Evolutionary conservation across 345 rosid genomes (phyloP).

Genomic region (Arabis alpina): DNA sequence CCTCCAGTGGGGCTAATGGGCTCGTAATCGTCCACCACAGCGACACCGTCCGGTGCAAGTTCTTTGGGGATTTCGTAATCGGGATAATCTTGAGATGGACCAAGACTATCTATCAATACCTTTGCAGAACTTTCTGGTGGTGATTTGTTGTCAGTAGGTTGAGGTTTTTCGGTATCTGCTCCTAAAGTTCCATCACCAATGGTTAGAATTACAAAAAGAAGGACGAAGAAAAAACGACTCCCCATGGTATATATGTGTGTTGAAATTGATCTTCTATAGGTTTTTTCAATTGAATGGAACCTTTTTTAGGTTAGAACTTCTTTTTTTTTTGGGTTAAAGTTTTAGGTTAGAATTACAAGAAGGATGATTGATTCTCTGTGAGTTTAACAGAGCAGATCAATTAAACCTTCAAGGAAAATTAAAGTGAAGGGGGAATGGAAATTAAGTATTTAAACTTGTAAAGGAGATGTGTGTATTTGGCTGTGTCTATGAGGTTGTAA

Average conservation of each 20-base stretch:
- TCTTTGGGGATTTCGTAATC: conserved; percentile 43
- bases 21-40: conserved; percentile 33
- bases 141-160: conserved; percentile 20
- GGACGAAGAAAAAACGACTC: background rate
- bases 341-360: no score
- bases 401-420: conserved; percentile 7
- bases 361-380: background rate
- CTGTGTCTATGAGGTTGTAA: background rate
- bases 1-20: conserved; percentile 26
- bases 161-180: conserved; percentile 28
- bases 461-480: conserved; percentile 4
- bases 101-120: conserved; percentile 39
- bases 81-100: conserved; percentile 44
- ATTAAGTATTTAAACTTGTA: conserved; percentile 26
- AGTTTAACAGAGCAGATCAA: conserved; percentile 2
- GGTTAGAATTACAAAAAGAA: background rate
- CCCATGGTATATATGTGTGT: conserved; percentile 25
- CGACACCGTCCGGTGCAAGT: conserved; percentile 42
- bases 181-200: conserved; percentile 24
- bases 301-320: no score
- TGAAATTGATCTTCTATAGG: background rate
- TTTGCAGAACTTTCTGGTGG: conserved; percentile 16
- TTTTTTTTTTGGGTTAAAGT: no score
- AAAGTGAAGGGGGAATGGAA: conserved; percentile 17
- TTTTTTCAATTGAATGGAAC: conserved; percentile 4